A percentile compares a stretch with the other conserved stretches of the same genome.
These are phyloP conservation scores for Skeletonema costatum DNA, from an alignment of 108 stramenopile genomes.

Conservation along the genomic window DNA sequence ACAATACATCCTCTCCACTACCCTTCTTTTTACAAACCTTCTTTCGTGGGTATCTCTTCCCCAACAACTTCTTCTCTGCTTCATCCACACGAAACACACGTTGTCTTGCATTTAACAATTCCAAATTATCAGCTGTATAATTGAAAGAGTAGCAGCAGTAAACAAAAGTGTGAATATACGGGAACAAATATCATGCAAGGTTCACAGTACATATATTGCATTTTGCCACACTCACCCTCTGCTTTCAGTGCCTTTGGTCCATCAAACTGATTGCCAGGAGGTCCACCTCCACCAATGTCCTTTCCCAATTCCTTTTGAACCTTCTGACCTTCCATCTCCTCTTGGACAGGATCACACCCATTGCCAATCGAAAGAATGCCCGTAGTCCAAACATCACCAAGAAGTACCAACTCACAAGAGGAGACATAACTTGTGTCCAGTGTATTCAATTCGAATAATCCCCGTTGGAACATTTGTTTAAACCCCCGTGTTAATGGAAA, in stretches of 20 bases:
- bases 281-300: constrained; percentile 29
- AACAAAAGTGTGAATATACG: too few species aligned
- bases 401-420: constrained; percentile 94
- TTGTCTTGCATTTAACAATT: constrained; percentile 66
- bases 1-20: constrained; percentile 38
- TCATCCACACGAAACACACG: constrained; percentile 67
- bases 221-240: too few species aligned
- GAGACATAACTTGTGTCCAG: constrained; percentile 95
- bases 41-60: constrained; percentile 74
- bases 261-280: constrained; percentile 70
- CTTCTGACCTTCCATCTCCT: constrained; percentile 60
- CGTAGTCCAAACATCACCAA: constrained; percentile 96
- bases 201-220: too few species aligned
- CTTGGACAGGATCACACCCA: constrained; percentile 85
- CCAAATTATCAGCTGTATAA: constrained; percentile 91
- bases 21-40: constrained; percentile 13
- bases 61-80: constrained; percentile 77
- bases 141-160: too few species aligned
- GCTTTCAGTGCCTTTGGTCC: constrained; percentile 53
- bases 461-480: constrained; percentile 98
- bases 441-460: constrained; percentile 83
- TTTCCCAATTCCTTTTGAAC: constrained; percentile 58
- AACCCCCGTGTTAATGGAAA: constrained; percentile 95
- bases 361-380: constrained; percentile 88
- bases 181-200: too few species aligned